A percentile compares a stretch with the other conserved stretches of the same genome.
phyloP scores from a whole-genome alignment of 2,329 filamentous ascomycete genomes.

The Hawksworthiomyces lignivorus region DNA sequence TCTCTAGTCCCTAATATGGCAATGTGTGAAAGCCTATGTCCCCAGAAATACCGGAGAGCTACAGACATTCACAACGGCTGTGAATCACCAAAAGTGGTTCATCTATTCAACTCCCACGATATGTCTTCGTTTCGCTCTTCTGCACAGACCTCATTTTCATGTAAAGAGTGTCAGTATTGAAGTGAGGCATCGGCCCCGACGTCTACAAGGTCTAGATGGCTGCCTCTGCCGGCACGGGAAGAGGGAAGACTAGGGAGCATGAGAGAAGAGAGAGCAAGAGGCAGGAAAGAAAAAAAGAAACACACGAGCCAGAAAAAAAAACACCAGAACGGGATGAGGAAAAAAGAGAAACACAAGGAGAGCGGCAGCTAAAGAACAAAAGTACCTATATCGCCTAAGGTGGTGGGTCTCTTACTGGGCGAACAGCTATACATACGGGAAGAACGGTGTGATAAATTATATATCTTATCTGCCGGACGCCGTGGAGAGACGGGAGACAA shows the following conservation, averaged over 20 bases:
- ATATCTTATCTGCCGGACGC: constrained; percentile 6
- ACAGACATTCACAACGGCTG: too few species aligned
- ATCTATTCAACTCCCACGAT: too few species aligned
- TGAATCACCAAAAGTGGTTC: too few species aligned
- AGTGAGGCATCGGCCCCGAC: too few species aligned
- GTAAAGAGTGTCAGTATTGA: too few species aligned
- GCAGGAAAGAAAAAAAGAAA: background rate
- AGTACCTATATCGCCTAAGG: constrained; percentile 1
- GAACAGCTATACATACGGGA: constrained; percentile 1
- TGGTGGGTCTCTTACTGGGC: background rate
- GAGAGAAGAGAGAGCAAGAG: background rate
- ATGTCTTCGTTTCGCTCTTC: too few species aligned
- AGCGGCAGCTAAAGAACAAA: background rate
- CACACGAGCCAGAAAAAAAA: background rate
- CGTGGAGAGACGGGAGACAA: background rate
- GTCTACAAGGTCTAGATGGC: too few species aligned
- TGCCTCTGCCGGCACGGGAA: background rate
- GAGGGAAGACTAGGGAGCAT: background rate
- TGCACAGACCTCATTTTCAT: too few species aligned
- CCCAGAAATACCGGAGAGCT: too few species aligned
- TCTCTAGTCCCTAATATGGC: too few species aligned
- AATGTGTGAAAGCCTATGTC: too few species aligned
- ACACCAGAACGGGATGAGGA: too few species aligned
- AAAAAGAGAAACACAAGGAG: background rate
- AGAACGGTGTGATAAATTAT: background rate